Percentiles rank a stretch among this genome's conserved stretches.
phyloP scores from a whole-genome alignment of 768 basidiomycete genomes.

The Holtermannia corniformis region DNA sequence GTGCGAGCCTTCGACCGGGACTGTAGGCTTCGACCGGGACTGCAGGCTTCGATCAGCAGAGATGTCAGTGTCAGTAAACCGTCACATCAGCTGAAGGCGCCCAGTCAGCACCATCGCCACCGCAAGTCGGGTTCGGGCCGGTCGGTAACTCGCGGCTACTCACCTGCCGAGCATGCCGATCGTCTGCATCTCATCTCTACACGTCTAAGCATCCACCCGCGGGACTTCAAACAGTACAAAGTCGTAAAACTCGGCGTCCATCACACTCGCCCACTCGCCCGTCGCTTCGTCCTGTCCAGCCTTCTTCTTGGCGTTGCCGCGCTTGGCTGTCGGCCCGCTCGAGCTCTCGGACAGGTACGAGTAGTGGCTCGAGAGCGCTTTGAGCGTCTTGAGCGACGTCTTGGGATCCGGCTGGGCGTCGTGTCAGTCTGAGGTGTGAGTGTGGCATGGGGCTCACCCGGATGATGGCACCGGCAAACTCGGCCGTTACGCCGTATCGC shows the following conservation, averaged over 20 bases:
- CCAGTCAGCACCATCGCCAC: background rate
- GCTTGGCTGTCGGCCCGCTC: slow-evolving; percentile 45
- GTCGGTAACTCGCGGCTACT: too few relatives aligned
- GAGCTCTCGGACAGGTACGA: slow-evolving; percentile 67
- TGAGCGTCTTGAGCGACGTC: slow-evolving; percentile 65
- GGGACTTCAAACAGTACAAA: slow-evolving; percentile 91
- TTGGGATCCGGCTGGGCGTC: slow-evolving; percentile 82
- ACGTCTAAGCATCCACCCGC: slow-evolving; percentile 51
- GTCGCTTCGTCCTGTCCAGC: slow-evolving; percentile 57
- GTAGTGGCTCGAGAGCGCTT: slow-evolving; percentile 65
- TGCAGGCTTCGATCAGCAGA: too few relatives aligned
- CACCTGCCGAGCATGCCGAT: too few relatives aligned
- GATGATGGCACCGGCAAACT: slow-evolving; percentile 70
- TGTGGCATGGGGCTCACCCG: slow-evolving; percentile 52
- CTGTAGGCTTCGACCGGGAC: too few relatives aligned
- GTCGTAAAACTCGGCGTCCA: slow-evolving; percentile 94
- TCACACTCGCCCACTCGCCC: slow-evolving; percentile 82
- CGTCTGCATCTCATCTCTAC: background rate
- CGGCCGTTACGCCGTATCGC: slow-evolving; percentile 87
- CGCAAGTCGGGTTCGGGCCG: too few relatives aligned
- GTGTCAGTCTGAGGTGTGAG: background rate
- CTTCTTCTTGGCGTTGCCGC: slow-evolving; percentile 28
- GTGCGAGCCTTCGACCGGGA: too few relatives aligned
- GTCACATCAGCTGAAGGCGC: too few relatives aligned
- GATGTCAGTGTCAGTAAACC: too few relatives aligned